A percentile compares a stretch with the other conserved stretches of the same genome.
These are phyloP conservation scores for Aspergillus persii DNA, from an alignment of 2,329 filamentous ascomycete genomes.

Conservation along the genomic window DNA sequence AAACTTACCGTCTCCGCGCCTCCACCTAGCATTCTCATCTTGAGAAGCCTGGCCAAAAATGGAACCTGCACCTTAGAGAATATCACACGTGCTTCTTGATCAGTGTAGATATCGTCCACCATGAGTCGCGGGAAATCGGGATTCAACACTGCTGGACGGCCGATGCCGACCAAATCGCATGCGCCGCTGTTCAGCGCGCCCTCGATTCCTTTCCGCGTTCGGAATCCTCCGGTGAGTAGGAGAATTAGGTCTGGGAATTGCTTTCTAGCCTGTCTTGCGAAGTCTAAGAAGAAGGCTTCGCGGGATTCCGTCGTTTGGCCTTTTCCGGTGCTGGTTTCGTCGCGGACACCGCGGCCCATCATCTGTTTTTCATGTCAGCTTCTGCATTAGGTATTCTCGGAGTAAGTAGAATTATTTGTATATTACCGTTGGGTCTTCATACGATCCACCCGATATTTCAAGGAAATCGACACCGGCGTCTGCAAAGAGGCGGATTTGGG, in stretches of 20 bases:
- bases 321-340: background rate
- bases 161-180: constrained; percentile 47
- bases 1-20: constrained; percentile 1
- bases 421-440: constrained; percentile 45
- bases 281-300: constrained; percentile 65
- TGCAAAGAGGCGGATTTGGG: constrained; percentile 53
- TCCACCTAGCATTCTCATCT: background rate
- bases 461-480: constrained; percentile 57
- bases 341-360: background rate
- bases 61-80: background rate
- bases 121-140: constrained; percentile 18
- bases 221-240: constrained; percentile 60
- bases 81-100: background rate
- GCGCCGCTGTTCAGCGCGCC: constrained; percentile 41
- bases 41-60: background rate
- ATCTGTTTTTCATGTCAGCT: constrained; percentile 18
- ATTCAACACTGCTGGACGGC: constrained; percentile 40
- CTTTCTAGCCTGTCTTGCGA: constrained; percentile 49
- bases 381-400: background rate
- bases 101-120: background rate
- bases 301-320: constrained; percentile 29
- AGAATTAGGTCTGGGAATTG: constrained; percentile 43
- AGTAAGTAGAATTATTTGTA: background rate
- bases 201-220: constrained; percentile 48
- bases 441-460: constrained; percentile 63